Evolutionary conservation across 345 rosid genomes (phyloP).

Genomic region (Eucalyptus cloeziana): DNA sequence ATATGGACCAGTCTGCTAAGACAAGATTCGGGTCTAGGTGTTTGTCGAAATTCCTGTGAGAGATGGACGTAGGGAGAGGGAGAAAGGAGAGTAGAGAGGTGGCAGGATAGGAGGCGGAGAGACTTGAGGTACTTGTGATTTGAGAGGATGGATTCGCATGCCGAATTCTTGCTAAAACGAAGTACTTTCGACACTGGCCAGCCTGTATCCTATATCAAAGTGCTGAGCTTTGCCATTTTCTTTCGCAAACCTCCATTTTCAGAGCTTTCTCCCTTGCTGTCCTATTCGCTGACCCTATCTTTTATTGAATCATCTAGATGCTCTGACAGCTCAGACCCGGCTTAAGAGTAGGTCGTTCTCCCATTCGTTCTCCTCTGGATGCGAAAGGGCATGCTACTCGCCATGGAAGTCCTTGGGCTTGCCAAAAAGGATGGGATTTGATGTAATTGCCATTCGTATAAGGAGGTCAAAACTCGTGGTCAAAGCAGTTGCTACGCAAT

Average conservation of each 20-base stretch:
- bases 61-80: neutral
- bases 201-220: neutral
- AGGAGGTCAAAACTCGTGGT: constrained; percentile 12
- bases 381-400: neutral
- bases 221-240: neutral
- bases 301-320: constrained; percentile 34
- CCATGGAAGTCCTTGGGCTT: constrained; percentile 22
- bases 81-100: neutral
- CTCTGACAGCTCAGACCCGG: constrained; percentile 28
- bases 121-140: neutral
- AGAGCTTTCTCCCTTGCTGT: neutral
- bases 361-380: constrained; percentile 10
- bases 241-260: neutral
- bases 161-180: neutral
- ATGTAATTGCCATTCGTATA: neutral
- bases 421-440: constrained; percentile 7
- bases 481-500: constrained; percentile 24
- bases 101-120: neutral
- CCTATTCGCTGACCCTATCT: neutral
- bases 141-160: neutral
- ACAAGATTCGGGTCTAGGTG: neutral
- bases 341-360: constrained; percentile 17
- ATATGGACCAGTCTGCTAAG: neutral
- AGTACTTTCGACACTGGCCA: neutral
- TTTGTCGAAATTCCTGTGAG: neutral